Evolutionary conservation across 306 rosid genomes (phyloP).

Genomic region (Gastrolobium bilobum): DNA sequence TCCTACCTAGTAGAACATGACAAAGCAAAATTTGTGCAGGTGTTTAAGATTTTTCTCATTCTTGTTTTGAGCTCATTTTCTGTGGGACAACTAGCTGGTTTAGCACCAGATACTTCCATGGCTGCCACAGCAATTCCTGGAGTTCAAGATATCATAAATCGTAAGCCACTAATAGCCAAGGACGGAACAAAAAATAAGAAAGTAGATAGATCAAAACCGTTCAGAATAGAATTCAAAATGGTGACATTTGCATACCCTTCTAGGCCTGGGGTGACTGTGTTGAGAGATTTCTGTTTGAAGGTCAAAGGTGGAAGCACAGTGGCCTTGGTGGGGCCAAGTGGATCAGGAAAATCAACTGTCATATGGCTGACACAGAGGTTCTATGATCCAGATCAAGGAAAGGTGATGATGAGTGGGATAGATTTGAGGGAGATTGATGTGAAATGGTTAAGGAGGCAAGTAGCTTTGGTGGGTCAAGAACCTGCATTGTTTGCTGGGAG

Average conservation of each 20-base stretch:
- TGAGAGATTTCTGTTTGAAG: slow-evolving; percentile 75
- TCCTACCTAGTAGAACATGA: slow-evolving; percentile 65
- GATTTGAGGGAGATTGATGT: slow-evolving; percentile 78
- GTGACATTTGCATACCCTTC: slow-evolving; percentile 88
- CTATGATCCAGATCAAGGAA: slow-evolving; percentile 90
- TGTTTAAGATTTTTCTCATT: slow-evolving; percentile 83
- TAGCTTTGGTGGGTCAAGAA: slow-evolving; percentile 93
- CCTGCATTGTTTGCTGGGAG: slow-evolving; percentile 88
- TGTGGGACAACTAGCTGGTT: slow-evolving; percentile 91
- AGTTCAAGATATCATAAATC: slow-evolving; percentile 70
- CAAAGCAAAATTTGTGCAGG: slow-evolving; percentile 65
- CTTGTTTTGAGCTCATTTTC: slow-evolving; percentile 95
- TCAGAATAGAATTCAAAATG: slow-evolving; percentile 75
- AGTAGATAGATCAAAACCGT: slow-evolving; percentile 59
- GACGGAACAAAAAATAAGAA: slow-evolving; percentile 56
- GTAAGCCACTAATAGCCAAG: slow-evolving; percentile 67
- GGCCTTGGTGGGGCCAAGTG: slow-evolving; percentile 89
- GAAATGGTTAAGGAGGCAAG: slow-evolving; percentile 87
- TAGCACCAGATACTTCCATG: slow-evolving; percentile 89
- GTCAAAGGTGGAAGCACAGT: slow-evolving; percentile 76
- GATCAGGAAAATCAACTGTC: slow-evolving; percentile 93
- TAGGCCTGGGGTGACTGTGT: slow-evolving; percentile 77
- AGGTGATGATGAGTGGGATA: slow-evolving; percentile 76
- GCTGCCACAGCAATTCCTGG: slow-evolving; percentile 77
- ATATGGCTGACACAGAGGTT: slow-evolving; percentile 89